phyloP scores from a whole-genome alignment of 2,329 filamentous ascomycete species.

The Didymella lethalis region DNA sequence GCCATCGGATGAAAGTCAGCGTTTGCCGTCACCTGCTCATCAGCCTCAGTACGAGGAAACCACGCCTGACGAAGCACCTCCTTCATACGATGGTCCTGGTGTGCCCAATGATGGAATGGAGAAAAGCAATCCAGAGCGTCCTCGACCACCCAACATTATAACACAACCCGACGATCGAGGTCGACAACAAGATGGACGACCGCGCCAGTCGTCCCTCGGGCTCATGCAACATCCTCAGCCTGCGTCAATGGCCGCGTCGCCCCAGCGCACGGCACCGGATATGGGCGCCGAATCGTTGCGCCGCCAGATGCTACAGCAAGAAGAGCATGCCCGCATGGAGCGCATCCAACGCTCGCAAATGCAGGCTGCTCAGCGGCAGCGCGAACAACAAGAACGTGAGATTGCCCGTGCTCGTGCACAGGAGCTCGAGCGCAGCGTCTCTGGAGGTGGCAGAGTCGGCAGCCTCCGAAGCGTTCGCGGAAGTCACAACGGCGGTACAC shows the following conservation, averaged over 20 bases:
- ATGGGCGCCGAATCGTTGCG: conserved; percentile 50
- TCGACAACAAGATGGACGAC: conserved; percentile 32
- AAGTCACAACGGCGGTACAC: conserved; percentile 34
- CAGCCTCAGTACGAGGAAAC: conserved; percentile 33
- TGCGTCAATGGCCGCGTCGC: conserved; percentile 51
- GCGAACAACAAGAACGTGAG: conserved; percentile 40
- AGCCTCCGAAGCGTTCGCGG: conserved; percentile 44
- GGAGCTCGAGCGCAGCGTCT: conserved; percentile 47
- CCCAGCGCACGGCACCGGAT: conserved; percentile 45
- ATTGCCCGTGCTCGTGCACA: conserved; percentile 42
- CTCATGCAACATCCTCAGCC: conserved; percentile 50
- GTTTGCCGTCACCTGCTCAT: conserved; percentile 5
- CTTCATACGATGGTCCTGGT: conserved; percentile 45
- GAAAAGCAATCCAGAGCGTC: conserved; percentile 38
- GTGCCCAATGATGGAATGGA: conserved; percentile 43
- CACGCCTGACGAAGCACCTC: conserved; percentile 43
- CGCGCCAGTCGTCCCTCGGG: conserved; percentile 44
- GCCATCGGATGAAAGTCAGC: conserved; percentile 12
- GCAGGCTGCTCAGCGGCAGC: conserved; percentile 32
- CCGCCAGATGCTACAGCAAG: conserved; percentile 45
- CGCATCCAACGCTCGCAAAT: conserved; percentile 40
- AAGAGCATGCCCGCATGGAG: conserved; percentile 45
- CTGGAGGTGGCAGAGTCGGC: conserved; percentile 41
- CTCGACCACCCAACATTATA: conserved; percentile 43
- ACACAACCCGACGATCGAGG: conserved; percentile 23